Evolutionary conservation across 208 protist species (phyloP).

Genomic region (Acanthamoeba healyi): DNA sequence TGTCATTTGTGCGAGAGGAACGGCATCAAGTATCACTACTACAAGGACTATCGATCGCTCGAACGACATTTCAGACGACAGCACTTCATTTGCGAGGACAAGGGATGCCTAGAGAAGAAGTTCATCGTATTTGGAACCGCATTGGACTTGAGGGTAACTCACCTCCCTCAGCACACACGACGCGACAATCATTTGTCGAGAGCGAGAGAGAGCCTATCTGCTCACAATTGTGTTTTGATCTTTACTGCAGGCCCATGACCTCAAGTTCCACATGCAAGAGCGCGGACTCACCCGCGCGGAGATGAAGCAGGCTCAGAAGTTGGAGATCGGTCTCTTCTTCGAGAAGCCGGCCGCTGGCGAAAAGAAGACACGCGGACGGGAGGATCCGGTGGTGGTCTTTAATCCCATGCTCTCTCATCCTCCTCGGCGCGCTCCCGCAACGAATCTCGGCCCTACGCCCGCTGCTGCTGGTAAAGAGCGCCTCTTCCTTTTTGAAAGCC

Average conservation of each 20-base stretch:
- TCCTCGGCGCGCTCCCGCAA: neutral
- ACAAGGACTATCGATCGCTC: conserved; percentile 40
- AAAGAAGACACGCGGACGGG: neutral
- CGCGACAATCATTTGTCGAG: too few relatives aligned
- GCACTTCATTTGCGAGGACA: conserved; percentile 67
- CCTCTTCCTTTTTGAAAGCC: neutral
- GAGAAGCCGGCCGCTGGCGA: neutral
- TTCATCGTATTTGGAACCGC: conserved; percentile 67
- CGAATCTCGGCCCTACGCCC: neutral
- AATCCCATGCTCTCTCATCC: conserved; percentile 19
- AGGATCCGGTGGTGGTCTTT: conserved; percentile 21
- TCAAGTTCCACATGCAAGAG: conserved; percentile 26
- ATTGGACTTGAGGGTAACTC: conserved; percentile 5
- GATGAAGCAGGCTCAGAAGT: neutral
- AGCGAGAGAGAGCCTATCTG: neutral
- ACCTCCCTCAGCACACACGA: neutral
- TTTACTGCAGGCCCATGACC: neutral
- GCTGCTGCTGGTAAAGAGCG: neutral
- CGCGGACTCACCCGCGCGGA: neutral
- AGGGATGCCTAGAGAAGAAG: conserved; percentile 46
- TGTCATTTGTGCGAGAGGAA: conserved; percentile 57
- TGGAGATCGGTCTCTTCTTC: neutral
- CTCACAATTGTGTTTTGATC: neutral
- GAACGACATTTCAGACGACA: conserved; percentile 23
- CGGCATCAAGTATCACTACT: conserved; percentile 68